Base-by-base conservation (phyloP, 1,284 basidiomycete species). In the Cryptococcus maquisensis region DNA sequence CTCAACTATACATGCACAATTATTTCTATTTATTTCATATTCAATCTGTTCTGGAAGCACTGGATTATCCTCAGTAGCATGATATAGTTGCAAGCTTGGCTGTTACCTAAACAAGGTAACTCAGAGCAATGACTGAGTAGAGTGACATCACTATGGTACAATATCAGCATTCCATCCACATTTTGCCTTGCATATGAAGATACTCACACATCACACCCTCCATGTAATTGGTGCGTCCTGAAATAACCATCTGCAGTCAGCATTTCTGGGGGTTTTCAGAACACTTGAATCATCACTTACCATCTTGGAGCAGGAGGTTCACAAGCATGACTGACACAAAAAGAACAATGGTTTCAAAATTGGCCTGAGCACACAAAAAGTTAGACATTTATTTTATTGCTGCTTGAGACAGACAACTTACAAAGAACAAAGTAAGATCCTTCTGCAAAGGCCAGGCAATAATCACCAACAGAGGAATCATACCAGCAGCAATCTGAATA, bases 401-500 rank as follows among this genome's bases (percentile, higher is more conserved):
- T 13, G 16, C 3, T n/a, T n/a, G n/a, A n/a, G 20, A 12, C 3
- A 23, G 40, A 18, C 12, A n/a, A 59, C 65, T 63, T 51, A 84
- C 83, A 65, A 92, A 92, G 81, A 86, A 88, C 23, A 94, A 79
- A 0, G 89, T 93, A 42, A 96, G 78, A 56, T 88, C 81, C 69
- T 90, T 86, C 50, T 82, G 80, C 32, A 89, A 81, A 15, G 82
- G 81, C 89, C 88, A 91, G 20, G 87, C 88, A 57, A 91, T 78
- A 58, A 91, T 82, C 49, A 93, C 88, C 50, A 94, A 79, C 26
- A 92, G 77, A 1, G 90, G 90, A 21, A 94, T 82, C 52, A 93
- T 89, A 61, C 93, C 90, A 2, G 88, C 81, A 0, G 90, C 87
- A 64, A 94, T 92, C 86, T 93, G 90, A 60, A 97, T 95, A 5